These are phyloP conservation scores for Elsinoe perseae DNA, from an alignment of 2,329 filamentous ascomycete species.

Conservation along the genomic window DNA sequence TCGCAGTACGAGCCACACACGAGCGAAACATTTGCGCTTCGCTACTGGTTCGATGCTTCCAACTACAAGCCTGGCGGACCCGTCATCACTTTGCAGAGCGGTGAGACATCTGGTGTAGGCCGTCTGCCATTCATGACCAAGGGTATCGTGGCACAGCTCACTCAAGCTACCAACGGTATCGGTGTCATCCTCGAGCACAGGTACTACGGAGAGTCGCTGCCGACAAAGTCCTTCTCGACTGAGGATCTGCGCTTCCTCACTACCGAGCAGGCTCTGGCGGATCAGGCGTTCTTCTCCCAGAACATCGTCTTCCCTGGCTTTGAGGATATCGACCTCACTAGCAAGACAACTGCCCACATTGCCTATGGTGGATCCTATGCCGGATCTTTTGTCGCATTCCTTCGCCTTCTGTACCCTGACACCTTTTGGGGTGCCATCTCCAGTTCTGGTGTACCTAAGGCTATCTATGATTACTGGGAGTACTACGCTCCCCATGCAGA, in stretches of 20 bases:
- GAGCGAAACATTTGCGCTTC: constrained; percentile 57
- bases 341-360: constrained; percentile 61
- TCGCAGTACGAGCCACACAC: constrained; percentile 69
- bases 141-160: constrained; percentile 65
- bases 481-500: constrained; percentile 54
- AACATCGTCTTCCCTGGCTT: constrained; percentile 64
- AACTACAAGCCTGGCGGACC: constrained; percentile 72
- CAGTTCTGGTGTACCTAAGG: constrained; percentile 69
- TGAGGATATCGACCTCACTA: constrained; percentile 58
- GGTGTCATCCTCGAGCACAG: constrained; percentile 79
- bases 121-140: constrained; percentile 67
- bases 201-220: constrained; percentile 75
- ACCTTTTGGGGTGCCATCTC: constrained; percentile 72
- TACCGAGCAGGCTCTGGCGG: constrained; percentile 74
- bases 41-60: constrained; percentile 76
- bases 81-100: constrained; percentile 67
- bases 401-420: constrained; percentile 69
- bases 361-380: constrained; percentile 80
- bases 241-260: constrained; percentile 72
- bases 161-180: constrained; percentile 62
- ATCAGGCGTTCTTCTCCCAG: constrained; percentile 71
- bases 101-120: constrained; percentile 58
- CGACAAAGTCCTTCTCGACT: constrained; percentile 56
- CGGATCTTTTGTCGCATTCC: constrained; percentile 68
- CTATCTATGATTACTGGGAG: constrained; percentile 70